These are phyloP conservation scores for Diaporthe vexans DNA, from an alignment of 2,329 filamentous ascomycete genomes.

Conservation along the genomic window DNA sequence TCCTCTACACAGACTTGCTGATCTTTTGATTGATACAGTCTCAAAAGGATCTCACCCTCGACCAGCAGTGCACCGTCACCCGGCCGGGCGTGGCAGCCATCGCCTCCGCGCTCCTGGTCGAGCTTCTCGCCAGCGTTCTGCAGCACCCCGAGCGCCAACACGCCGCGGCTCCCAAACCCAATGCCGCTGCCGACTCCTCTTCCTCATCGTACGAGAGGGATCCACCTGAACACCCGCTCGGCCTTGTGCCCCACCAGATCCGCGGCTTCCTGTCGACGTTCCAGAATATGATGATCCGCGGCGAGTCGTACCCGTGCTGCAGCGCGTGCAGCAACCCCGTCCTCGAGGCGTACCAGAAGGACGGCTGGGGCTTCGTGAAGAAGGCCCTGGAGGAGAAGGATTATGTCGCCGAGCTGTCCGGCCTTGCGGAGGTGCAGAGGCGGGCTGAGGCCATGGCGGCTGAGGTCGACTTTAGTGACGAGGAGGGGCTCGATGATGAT, in stretches of 20 bases:
- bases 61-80: constrained; percentile 98
- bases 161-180: constrained; percentile 66
- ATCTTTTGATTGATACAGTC: constrained; percentile 68
- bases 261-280: constrained; percentile 83
- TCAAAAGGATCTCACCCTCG: constrained; percentile 92
- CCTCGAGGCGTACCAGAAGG: constrained; percentile 74
- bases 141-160: constrained; percentile 84
- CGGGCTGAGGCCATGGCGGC: constrained; percentile 65
- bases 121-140: constrained; percentile 87
- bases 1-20: constrained; percentile 42
- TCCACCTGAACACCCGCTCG: constrained; percentile 71
- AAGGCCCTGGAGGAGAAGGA: constrained; percentile 80
- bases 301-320: constrained; percentile 83
- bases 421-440: constrained; percentile 79
- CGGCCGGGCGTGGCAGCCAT: constrained; percentile 93
- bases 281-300: constrained; percentile 79
- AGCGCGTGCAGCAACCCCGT: constrained; percentile 83
- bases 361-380: constrained; percentile 84
- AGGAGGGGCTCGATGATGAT: constrained; percentile 60
- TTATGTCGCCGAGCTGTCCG: constrained; percentile 83
- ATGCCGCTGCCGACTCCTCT: constrained; percentile 52
- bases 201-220: constrained; percentile 64
- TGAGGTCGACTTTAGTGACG: constrained; percentile 73
- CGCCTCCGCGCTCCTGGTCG: constrained; percentile 90
- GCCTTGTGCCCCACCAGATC: constrained; percentile 83